These are phyloP conservation scores for Penicillium simplicissimum DNA, from an alignment of 495 filamentous ascomycete species.

Conservation along the genomic window DNA sequence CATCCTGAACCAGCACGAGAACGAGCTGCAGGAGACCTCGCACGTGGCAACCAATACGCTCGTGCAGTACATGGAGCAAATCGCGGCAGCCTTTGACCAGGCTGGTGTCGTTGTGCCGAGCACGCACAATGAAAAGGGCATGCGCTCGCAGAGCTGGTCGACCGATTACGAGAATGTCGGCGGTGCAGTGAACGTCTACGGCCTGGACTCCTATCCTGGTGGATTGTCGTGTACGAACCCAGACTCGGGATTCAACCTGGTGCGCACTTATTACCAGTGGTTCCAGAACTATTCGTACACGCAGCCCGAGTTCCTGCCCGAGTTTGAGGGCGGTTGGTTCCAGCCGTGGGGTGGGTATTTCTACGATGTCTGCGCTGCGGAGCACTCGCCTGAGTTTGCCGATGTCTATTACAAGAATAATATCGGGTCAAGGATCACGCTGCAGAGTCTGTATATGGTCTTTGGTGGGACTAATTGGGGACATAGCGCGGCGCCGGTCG, in stretches of 20 bases:
- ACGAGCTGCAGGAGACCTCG: conserved; percentile 49
- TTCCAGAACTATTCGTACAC: conserved; percentile 56
- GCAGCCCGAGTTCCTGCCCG: conserved; percentile 52
- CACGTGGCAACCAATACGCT: conserved; percentile 40
- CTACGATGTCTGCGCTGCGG: conserved; percentile 47
- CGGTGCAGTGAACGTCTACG: conserved; percentile 57
- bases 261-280: conserved; percentile 58
- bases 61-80: conserved; percentile 54
- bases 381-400: conserved; percentile 51
- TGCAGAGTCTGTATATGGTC: conserved; percentile 56
- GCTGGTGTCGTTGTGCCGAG: conserved; percentile 55
- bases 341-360: conserved; percentile 53
- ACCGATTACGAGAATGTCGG: conserved; percentile 56
- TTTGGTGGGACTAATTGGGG: conserved; percentile 62
- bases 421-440: conserved; percentile 49
- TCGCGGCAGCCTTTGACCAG: conserved; percentile 45
- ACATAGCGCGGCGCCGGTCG: conserved; percentile 47
- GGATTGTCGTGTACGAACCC: conserved; percentile 54
- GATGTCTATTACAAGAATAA: conserved; percentile 61
- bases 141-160: conserved; percentile 53
- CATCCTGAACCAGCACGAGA: conserved; percentile 55
- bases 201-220: conserved; percentile 56
- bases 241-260: conserved; percentile 49
- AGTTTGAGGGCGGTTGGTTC: conserved; percentile 58
- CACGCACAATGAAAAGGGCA: conserved; percentile 54